phyloP scores from a whole-genome alignment of 768 basidiomycete species.

The Polyporus arcularius region DNA sequence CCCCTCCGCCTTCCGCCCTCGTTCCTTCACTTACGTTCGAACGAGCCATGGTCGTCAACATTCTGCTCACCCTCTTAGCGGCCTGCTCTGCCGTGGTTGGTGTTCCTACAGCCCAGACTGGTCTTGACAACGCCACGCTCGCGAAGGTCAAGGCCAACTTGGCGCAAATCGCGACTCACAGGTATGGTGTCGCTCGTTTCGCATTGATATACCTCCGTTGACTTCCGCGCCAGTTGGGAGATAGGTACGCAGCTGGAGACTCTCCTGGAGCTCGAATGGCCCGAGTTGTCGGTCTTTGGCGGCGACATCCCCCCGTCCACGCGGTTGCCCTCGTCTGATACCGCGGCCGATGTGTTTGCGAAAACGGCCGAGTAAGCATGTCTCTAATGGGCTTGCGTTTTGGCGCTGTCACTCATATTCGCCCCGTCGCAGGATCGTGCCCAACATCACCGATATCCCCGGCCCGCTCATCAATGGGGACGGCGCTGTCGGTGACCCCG shows the following conservation, averaged over 20 bases:
- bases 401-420: not conserved
- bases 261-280: conserved; percentile 52
- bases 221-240: conserved; percentile 51
- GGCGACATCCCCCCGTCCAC: conserved; percentile 42
- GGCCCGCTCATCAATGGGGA: conserved; percentile 46
- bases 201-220: not conserved
- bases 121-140: conserved; percentile 29
- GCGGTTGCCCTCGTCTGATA: conserved; percentile 29
- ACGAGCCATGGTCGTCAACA: conserved; percentile 6
- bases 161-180: conserved; percentile 28
- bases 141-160: conserved; percentile 30
- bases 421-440: conserved; percentile 36
- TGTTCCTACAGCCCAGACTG: conserved; percentile 15
- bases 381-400: not conserved
- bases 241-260: conserved; percentile 59
- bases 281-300: conserved; percentile 50
- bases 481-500: conserved; percentile 62
- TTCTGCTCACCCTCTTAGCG: conserved; percentile 5
- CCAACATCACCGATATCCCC: conserved; percentile 35
- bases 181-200: conserved; percentile 17
- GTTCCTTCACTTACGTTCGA: not conserved
- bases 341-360: conserved; percentile 41
- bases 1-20: not conserved
- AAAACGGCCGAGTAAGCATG: conserved; percentile 41
- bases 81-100: conserved; percentile 1